Conservation (phyloP, 768 basidiomycete species). For the Hortiboletus campestris region DNA sequence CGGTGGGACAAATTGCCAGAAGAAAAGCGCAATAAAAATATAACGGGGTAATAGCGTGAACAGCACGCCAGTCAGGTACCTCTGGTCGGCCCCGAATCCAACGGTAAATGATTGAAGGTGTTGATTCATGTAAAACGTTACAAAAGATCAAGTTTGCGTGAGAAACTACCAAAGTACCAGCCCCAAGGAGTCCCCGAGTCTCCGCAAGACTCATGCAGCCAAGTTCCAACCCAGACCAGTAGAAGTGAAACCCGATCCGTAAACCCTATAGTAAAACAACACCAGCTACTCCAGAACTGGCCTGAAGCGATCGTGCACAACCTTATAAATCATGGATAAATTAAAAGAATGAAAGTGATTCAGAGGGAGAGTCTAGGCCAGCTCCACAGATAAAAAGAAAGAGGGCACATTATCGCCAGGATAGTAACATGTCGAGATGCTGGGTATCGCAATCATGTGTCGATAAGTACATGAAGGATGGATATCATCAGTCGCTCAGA, state of each 20-base stretch:
- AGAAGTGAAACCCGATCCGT: slow-evolving; percentile 7
- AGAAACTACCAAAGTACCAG: slow-evolving; percentile 10
- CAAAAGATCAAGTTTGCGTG: slow-evolving; percentile 7
- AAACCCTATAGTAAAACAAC: slow-evolving; percentile 7
- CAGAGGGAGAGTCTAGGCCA: slow-evolving; percentile 6
- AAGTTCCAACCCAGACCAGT: slow-evolving; percentile 10
- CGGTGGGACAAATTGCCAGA: background rate
- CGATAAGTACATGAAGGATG: slow-evolving; percentile 35
- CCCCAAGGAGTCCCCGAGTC: slow-evolving; percentile 11
- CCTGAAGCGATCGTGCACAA: slow-evolving; percentile 1
- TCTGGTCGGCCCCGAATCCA: background rate
- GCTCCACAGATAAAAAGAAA: slow-evolving; percentile 7
- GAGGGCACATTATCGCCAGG: slow-evolving; percentile 23
- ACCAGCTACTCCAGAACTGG: slow-evolving; percentile 9
- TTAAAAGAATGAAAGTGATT: background rate
- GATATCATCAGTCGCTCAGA: slow-evolving; percentile 19
- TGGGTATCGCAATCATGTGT: slow-evolving; percentile 37
- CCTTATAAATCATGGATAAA: slow-evolving; percentile 18
- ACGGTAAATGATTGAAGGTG: background rate
- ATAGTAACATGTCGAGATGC: slow-evolving; percentile 20
- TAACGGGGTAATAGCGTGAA: background rate
- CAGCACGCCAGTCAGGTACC: background rate
- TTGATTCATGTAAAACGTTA: slow-evolving; percentile 6
- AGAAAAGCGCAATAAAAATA: background rate
- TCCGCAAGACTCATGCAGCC: slow-evolving; percentile 3